Evolutionary conservation across 331 rosid species (phyloP).

Genomic region (Ulmus americana): DNA sequence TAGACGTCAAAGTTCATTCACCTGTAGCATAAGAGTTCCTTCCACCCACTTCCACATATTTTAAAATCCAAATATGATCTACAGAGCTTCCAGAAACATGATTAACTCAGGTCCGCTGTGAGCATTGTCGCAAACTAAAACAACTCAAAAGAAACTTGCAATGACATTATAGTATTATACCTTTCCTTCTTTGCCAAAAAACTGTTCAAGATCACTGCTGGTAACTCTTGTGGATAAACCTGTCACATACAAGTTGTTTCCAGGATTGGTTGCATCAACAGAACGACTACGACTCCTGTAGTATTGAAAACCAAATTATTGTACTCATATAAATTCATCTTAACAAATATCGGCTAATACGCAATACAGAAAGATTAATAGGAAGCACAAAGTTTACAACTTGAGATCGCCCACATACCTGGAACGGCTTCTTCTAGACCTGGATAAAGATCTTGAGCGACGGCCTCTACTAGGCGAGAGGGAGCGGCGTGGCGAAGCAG

Average conservation of each 20-base stretch:
- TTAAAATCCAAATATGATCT: neutral
- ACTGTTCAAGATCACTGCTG: conserved; percentile 31
- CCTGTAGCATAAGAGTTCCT: neutral
- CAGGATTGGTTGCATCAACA: conserved; percentile 32
- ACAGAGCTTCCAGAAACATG: neutral
- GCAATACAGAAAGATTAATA: neutral
- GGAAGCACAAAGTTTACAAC: neutral
- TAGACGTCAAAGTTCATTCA: neutral
- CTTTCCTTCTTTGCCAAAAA: conserved; percentile 41
- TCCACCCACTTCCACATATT: neutral
- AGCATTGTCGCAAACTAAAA: neutral
- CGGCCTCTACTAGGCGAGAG: conserved; percentile 30
- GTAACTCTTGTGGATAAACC: conserved; percentile 42
- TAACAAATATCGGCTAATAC: neutral
- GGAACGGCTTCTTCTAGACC: conserved; percentile 43
- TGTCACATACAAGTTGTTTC: conserved; percentile 43
- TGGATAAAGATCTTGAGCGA: conserved; percentile 26
- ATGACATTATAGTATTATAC: conserved; percentile 11
- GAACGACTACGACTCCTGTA: conserved; percentile 30
- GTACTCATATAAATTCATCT: neutral
- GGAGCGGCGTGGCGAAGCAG: conserved; percentile 31
- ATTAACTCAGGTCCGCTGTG: neutral
- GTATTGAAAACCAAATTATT: conserved; percentile 9
- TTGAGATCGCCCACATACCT: conserved; percentile 22
- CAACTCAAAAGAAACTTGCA: neutral